Evolutionary conservation across 176 grass and related monocot genomes (phyloP), one percentile per base, ranked within the genome.

Genomic region (Musa acuminata): DNA sequence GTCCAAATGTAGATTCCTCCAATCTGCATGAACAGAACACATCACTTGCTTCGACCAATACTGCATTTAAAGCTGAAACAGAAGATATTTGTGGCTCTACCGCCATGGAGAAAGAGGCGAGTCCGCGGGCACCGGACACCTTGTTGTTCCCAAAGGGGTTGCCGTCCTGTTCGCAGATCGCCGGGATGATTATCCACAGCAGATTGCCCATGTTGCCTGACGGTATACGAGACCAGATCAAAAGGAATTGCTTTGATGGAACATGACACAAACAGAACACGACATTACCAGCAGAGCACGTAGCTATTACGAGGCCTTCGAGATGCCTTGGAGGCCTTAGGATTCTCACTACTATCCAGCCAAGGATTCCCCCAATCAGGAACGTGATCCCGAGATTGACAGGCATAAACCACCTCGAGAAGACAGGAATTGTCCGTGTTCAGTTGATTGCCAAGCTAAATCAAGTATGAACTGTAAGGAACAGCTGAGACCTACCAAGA

Each of bases 371-470:
- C 20, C 82, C 82, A 26, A 74, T 24, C 24, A 79, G 67, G 25
- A 84, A 77, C 11, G 62, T 69, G 9, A 84, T 75, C 19, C 76
- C 82, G 11, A 79, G 57, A 51, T 84, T 84, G 35, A 84, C 69
- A 9, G 70, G 67, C 82, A 84, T 84, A 59, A 84, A 84, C 82
- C 82, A 84, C 82, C 82, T 84, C 55, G 54, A 16, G 27, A 51
- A 55, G 49, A 55, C 24, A 51, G 26, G n/a, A n/a, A 23, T 53
- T 51, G 24, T 27, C 8, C 4, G 35, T 43, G 35, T 43, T 43
- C 35, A 43, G 35, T 5, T 6, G 35, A 43, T 43, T 43, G 35
- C 35, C 35, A 13, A 10, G 1, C 13, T 11, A 49, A 82, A 67
- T 9, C 14, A 52, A 19, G 9, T 51, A 51, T 52, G 8, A 52